Percentiles rank a stretch among this genome's conserved stretches.
Evolutionary conservation across 768 basidiomycete genomes (phyloP).

Genomic region (Lentinula detonsa): DNA sequence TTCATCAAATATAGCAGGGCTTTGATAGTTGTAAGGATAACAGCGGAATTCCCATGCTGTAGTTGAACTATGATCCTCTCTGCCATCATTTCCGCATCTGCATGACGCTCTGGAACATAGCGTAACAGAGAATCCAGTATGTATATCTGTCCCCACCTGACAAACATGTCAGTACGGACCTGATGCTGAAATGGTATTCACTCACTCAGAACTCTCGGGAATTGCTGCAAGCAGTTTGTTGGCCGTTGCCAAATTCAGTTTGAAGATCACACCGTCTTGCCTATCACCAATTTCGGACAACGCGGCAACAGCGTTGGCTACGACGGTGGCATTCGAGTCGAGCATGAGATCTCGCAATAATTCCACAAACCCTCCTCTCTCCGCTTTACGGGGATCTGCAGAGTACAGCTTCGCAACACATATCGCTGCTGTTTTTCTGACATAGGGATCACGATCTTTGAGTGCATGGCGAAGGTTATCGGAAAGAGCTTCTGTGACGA

Average conservation of each 20-base stretch:
- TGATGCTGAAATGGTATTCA: constrained; percentile 13
- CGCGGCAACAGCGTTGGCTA: constrained; percentile 95
- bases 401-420: constrained; percentile 95
- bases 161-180: not conserved
- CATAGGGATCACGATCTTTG: constrained; percentile 94
- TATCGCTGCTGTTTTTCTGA: constrained; percentile 96
- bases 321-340: constrained; percentile 93
- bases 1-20: constrained; percentile 96
- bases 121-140: constrained; percentile 92
- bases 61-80: constrained; percentile 91
- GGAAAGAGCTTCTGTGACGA: constrained; percentile 76
- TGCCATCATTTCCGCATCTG: constrained; percentile 92
- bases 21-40: constrained; percentile 98
- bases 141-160: constrained; percentile 98
- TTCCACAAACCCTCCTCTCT: constrained; percentile 87
- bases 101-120: constrained; percentile 83
- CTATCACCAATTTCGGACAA: constrained; percentile 96
- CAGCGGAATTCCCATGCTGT: constrained; percentile 98
- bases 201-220: constrained; percentile 95
- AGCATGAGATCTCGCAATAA: constrained; percentile 88
- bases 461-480: constrained; percentile 91
- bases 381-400: constrained; percentile 81
- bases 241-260: constrained; percentile 80
- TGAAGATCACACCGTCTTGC: constrained; percentile 90
- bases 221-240: constrained; percentile 89